Conservation (phyloP, 2,329 filamentous ascomycete genomes). For the Tolypocladium sp. region DNA sequence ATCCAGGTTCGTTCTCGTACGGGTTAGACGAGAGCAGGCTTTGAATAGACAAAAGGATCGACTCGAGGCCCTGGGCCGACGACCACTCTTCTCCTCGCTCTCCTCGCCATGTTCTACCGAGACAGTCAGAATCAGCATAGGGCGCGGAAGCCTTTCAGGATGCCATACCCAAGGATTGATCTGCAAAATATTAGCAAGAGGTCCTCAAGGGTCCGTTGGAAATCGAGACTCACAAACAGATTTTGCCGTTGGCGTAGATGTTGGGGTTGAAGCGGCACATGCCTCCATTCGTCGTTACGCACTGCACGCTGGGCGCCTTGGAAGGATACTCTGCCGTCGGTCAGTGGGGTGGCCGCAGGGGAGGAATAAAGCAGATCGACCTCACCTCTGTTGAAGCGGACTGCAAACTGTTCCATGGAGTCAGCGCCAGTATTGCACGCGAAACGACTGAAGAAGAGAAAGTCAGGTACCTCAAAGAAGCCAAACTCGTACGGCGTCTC, state of each 20-base stretch:
- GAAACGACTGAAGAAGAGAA: neutral
- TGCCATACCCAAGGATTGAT: constrained; percentile 71
- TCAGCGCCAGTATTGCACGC: neutral
- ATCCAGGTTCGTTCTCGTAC: constrained; percentile 94
- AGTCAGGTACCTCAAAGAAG: constrained; percentile 72
- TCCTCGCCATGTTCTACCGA: constrained; percentile 79
- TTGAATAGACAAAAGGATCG: constrained; percentile 89
- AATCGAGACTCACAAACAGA: constrained; percentile 66
- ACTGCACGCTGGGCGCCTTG: constrained; percentile 51
- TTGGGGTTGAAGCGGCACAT: constrained; percentile 92
- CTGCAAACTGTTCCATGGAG: constrained; percentile 48
- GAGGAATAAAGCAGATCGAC: neutral
- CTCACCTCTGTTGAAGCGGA: constrained; percentile 67
- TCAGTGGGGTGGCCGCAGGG: constrained; percentile 4
- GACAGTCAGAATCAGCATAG: neutral
- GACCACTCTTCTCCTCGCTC: constrained; percentile 93
- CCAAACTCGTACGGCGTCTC: constrained; percentile 96
- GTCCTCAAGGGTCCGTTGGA: neutral
- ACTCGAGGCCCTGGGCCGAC: constrained; percentile 89
- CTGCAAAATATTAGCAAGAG: constrained; percentile 28
- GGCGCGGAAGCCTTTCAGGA: neutral
- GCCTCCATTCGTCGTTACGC: constrained; percentile 81
- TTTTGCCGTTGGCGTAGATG: constrained; percentile 84
- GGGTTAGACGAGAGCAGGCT: constrained; percentile 91
- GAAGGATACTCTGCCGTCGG: constrained; percentile 64